Conservation (phyloP, 176 grass and related monocot genomes). For the Lolium multiflorum region DNA sequence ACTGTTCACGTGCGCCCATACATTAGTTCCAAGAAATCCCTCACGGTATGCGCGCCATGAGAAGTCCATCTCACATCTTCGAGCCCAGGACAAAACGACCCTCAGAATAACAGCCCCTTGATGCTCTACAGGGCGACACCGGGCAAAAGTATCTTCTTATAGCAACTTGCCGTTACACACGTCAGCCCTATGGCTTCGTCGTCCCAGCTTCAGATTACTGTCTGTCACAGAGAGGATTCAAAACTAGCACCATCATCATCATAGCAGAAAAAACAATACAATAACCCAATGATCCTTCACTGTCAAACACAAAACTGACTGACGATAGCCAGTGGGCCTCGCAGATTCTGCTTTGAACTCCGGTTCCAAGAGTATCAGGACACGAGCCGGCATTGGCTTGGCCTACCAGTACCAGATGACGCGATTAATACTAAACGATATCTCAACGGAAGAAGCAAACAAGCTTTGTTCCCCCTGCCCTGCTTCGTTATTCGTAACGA, state of each 20-base stretch:
- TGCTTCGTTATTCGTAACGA: conserved; percentile 2
- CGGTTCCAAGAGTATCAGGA: conserved; percentile 40
- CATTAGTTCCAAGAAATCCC: conserved; percentile 43
- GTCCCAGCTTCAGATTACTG: not conserved
- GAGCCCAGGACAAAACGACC: not conserved
- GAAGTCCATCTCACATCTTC: conserved; percentile 26
- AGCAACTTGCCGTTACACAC: not conserved
- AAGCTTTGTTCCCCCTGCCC: conserved; percentile 12
- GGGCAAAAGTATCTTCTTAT: not conserved
- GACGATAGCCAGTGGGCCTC: not conserved
- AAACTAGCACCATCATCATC: not conserved
- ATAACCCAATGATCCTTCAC: too few species aligned
- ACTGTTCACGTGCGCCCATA: conserved; percentile 35
- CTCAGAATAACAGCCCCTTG: too few species aligned
- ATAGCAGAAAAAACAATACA: too few species aligned
- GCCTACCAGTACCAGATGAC: conserved; percentile 23
- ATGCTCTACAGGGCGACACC: not conserved
- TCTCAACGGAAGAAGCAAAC: conserved; percentile 27
- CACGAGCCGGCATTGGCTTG: conserved; percentile 5
- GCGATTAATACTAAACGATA: not conserved
- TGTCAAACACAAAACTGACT: not conserved
- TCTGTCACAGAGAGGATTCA: not conserved
- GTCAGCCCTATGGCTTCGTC: not conserved
- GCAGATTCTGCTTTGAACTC: conserved; percentile 42
- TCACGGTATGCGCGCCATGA: not conserved